These are phyloP conservation scores for Phyllosticta ampelicida DNA, from an alignment of 2,329 filamentous ascomycete species.

Conservation along the genomic window DNA sequence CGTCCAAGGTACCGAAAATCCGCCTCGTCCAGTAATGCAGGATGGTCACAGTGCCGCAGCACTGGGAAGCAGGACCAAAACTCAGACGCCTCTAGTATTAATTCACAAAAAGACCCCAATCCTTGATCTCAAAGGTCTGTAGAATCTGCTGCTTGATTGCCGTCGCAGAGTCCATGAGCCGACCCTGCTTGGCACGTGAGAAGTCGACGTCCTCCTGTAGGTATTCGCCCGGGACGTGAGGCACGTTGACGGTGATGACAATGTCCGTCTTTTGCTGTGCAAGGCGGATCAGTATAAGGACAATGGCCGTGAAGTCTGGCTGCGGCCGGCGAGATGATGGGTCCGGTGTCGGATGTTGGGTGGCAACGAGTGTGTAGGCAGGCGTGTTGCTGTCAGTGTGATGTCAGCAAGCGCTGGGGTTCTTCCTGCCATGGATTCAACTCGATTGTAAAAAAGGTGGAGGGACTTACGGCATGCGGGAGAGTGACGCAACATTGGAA, in stretches of 20 bases:
- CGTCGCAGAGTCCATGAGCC: constrained; percentile 51
- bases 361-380: constrained; percentile 58
- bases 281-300: constrained; percentile 67
- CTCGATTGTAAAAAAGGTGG: background rate
- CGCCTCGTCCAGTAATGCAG: background rate
- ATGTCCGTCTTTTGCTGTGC: constrained; percentile 65
- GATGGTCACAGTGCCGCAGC: background rate
- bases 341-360: constrained; percentile 33
- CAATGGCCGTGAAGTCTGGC: constrained; percentile 57
- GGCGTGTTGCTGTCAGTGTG: constrained; percentile 36
- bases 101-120: constrained; percentile 63
- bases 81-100: background rate
- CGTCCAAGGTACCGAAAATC: background rate
- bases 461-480: constrained; percentile 27
- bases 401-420: background rate
- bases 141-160: constrained; percentile 61
- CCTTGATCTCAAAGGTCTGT: constrained; percentile 63
- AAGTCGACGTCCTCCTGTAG: constrained; percentile 61
- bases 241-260: constrained; percentile 78
- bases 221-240: constrained; percentile 66
- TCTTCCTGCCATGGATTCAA: background rate
- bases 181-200: constrained; percentile 53
- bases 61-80: background rate
- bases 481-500: constrained; percentile 20
- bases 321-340: constrained; percentile 15